Percentiles rank a stretch among this genome's conserved stretches.
Conservation (phyloP, 441 rosid genomes). For the Jatropha multifida region DNA sequence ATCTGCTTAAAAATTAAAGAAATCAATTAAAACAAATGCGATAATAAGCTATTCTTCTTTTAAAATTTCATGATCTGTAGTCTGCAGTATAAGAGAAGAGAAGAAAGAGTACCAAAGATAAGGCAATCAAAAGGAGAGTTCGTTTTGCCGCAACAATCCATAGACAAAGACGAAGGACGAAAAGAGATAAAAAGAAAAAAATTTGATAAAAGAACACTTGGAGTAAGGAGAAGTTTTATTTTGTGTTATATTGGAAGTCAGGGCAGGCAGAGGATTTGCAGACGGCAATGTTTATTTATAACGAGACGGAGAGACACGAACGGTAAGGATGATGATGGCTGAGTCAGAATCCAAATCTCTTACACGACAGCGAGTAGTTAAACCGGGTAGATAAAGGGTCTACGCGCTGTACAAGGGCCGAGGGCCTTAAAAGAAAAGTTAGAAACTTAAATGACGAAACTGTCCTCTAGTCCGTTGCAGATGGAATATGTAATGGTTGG, state of each 20-base stretch:
- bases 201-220: not conserved
- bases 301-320: not conserved
- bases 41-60: not conserved
- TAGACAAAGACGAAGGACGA: slow-evolving; percentile 15
- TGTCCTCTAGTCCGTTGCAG: too few species aligned
- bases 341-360: slow-evolving; percentile 43
- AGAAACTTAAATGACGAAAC: too few species aligned
- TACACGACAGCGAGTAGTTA: not conserved
- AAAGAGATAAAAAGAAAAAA: not conserved
- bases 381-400: slow-evolving; percentile 20
- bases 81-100: not conserved
- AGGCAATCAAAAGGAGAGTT: slow-evolving; percentile 53
- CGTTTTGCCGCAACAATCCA: slow-evolving; percentile 39
- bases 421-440: not conserved
- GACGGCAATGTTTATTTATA: slow-evolving; percentile 12
- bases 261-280: slow-evolving; percentile 18
- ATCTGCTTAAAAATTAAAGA: slow-evolving; percentile 39
- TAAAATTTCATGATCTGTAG: not conserved
- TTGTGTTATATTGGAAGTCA: not conserved
- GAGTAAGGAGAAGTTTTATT: not conserved
- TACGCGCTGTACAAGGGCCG: slow-evolving; percentile 10
- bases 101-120: slow-evolving; percentile 51
- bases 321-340: slow-evolving; percentile 26
- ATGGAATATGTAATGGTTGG: too few species aligned
- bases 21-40: not conserved